Evolutionary conservation across 2,329 filamentous ascomycete species (phyloP).

Genomic region (Lomentospora prolificans): DNA sequence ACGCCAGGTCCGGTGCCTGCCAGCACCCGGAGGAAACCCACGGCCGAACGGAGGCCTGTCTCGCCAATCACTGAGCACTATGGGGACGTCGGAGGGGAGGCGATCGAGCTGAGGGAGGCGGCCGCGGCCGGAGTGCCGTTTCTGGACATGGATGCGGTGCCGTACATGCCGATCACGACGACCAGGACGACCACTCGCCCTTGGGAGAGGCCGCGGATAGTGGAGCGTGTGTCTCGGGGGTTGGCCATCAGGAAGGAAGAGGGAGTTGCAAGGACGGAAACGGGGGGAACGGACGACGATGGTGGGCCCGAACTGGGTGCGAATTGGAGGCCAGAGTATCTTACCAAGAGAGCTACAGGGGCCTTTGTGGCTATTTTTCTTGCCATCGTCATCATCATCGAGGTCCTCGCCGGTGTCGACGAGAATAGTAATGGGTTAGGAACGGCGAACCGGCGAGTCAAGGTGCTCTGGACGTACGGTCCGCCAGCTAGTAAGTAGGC

Average conservation of each 20-base stretch:
- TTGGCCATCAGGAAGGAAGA: not conserved
- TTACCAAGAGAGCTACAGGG: slow-evolving; percentile 14
- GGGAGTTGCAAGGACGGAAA: not conserved
- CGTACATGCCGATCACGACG: not conserved
- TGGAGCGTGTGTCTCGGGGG: not conserved
- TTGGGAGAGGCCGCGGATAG: not conserved
- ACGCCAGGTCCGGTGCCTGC: not conserved
- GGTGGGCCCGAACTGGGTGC: slow-evolving; percentile 7
- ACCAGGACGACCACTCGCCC: not conserved
- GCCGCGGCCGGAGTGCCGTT: slow-evolving; percentile 8
- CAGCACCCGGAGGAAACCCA: not conserved
- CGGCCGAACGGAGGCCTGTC: not conserved
- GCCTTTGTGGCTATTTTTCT: slow-evolving; percentile 15
- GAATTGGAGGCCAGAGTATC: slow-evolving; percentile 19
- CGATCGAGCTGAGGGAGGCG: slow-evolving; percentile 1
- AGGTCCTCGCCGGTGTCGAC: slow-evolving; percentile 16
- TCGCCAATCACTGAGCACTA: not conserved
- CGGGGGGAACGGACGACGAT: not conserved
- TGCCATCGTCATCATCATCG: slow-evolving; percentile 15
- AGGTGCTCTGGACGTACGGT: slow-evolving; percentile 19
- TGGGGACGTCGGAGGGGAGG: not conserved
- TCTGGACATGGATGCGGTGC: not conserved
- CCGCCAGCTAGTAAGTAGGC: slow-evolving; percentile 20
- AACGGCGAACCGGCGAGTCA: slow-evolving; percentile 12
- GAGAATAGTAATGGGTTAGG: slow-evolving; percentile 7